Base-by-base conservation (phyloP, 306 rosid genomes). In the Trifolium repens region DNA sequence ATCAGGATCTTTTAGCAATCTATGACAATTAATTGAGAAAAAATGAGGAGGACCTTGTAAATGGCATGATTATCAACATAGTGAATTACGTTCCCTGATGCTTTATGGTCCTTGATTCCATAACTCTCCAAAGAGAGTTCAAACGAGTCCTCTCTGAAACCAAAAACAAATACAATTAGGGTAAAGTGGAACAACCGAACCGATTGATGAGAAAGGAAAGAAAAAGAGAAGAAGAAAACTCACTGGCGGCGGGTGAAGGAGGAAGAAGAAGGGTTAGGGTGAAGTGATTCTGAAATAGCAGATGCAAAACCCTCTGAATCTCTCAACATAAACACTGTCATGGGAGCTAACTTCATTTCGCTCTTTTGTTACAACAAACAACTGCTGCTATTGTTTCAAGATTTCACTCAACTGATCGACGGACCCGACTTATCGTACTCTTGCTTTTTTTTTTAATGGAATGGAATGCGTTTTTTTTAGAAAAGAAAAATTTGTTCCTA, bases 241-340 rank as follows among this genome's bases (percentile, higher is more conserved):
- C 64, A 88, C 98, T 44, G n/a, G 63, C 79, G 84, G 27, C 79
- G 84, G 27, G 74, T 15, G 42, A 80, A 76, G 34, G 87, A 79
- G 43, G 81, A 76, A 37, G 87, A 76, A 37, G 87, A 73, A 72
- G 93, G 68, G 26, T 80, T 46, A 13, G 87, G 87, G 54, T 57
- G 78, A 34, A 90, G 84, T 77, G 98, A 76, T 39, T 80, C 83
- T 8, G 67, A 83, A 44, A 93, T 82, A 67, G 89, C 78, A 17
- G 93, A 70, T 68, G 88, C 85, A 75, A 89, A 86, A 39, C 96
- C 98, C 50, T 89, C 90, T 1, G 86, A 55, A 72, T 90, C 96
- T 73, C 80, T 83, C 80, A 87, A 78, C 39, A 90, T 69, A 71
- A 93, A 72, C 52, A 93, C 79, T 7, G 85, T 80, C 22, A 71